These are phyloP conservation scores for Penicillium taxi DNA, from an alignment of 495 filamentous ascomycete species.

Conservation along the genomic window DNA sequence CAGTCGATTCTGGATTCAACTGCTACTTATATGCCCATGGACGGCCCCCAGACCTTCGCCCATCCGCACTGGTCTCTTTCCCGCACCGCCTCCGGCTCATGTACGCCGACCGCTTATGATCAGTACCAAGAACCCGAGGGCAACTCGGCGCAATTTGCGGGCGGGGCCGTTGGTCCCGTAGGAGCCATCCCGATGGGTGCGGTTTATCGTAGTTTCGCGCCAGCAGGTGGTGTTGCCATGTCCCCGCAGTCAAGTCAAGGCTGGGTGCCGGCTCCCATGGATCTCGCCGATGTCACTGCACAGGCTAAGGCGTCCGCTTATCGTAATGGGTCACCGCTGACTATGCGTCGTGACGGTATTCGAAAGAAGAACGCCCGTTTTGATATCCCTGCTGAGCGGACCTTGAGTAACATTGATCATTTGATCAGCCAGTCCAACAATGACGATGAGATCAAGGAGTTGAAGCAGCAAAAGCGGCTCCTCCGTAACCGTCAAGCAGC, in stretches of 20 bases:
- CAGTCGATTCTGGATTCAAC: constrained; percentile 31
- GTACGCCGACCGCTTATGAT: constrained; percentile 56
- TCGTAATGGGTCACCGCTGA: constrained; percentile 71
- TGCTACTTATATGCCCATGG: constrained; percentile 52
- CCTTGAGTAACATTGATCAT: constrained; percentile 88
- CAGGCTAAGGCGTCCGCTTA: constrained; percentile 70
- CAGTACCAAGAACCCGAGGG: constrained; percentile 59
- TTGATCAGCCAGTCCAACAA: constrained; percentile 82
- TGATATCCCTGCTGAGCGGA: constrained; percentile 91
- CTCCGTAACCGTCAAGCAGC: constrained; percentile 93
- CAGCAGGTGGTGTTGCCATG: constrained; percentile 43
- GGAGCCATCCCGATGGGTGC: constrained; percentile 37
- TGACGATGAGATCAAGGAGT: constrained; percentile 92
- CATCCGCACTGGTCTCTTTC: constrained; percentile 37
- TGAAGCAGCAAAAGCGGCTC: constrained; percentile 96
- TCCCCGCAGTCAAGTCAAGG: constrained; percentile 56
- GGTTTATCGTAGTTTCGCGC: constrained; percentile 38
- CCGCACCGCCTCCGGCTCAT: constrained; percentile 45
- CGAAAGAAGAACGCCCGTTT: constrained; percentile 99
- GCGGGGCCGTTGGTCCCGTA: constrained; percentile 44
- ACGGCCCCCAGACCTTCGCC: constrained; percentile 39
- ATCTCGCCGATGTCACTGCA: constrained; percentile 50
- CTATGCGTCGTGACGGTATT: constrained; percentile 75
- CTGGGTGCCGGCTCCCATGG: constrained; percentile 53
- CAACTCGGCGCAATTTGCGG: constrained; percentile 46